Percentiles rank a stretch among this genome's conserved stretches.
phyloP scores from a whole-genome alignment of 2,329 filamentous ascomycete species.

The Trichoderma sp. region DNA sequence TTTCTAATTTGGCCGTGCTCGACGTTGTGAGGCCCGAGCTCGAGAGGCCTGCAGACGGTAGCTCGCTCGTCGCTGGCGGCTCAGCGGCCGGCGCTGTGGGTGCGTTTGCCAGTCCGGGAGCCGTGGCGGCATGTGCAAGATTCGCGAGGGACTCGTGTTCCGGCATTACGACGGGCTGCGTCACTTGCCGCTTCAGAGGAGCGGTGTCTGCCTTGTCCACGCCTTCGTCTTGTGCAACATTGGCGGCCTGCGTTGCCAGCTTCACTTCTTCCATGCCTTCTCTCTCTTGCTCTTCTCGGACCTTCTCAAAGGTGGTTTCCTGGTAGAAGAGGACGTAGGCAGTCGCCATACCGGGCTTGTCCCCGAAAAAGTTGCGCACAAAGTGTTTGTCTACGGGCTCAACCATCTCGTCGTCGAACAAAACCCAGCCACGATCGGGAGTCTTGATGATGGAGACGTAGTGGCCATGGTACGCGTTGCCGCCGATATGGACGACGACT shows the following conservation, averaged over 20 bases:
- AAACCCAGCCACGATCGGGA: constrained; percentile 88
- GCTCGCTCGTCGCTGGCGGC: background rate
- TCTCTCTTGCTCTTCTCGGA: constrained; percentile 77
- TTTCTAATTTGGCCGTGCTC: constrained; percentile 36
- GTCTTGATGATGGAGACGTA: constrained; percentile 99
- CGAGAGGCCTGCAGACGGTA: background rate
- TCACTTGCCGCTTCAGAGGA: constrained; percentile 54
- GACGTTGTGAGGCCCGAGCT: constrained; percentile 29
- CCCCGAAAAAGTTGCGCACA: constrained; percentile 95
- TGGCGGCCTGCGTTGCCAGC: constrained; percentile 59
- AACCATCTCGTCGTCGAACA: constrained; percentile 98
- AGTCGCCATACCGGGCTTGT: constrained; percentile 85
- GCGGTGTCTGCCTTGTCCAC: constrained; percentile 49
- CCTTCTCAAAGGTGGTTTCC: constrained; percentile 73
- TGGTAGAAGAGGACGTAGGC: constrained; percentile 98
- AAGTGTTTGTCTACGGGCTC: constrained; percentile 97
- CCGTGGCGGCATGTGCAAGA: constrained; percentile 68
- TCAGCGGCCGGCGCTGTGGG: constrained; percentile 11
- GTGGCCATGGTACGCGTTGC: constrained; percentile 94
- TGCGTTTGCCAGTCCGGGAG: constrained; percentile 41
- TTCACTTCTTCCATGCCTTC: constrained; percentile 69
- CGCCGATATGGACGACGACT: constrained; percentile 95
- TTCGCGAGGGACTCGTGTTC: constrained; percentile 55
- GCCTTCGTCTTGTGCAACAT: constrained; percentile 51
- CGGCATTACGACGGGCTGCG: constrained; percentile 52